Conservation (phyloP, 2,329 filamentous ascomycete species). For the Juglanconis sp. region DNA sequence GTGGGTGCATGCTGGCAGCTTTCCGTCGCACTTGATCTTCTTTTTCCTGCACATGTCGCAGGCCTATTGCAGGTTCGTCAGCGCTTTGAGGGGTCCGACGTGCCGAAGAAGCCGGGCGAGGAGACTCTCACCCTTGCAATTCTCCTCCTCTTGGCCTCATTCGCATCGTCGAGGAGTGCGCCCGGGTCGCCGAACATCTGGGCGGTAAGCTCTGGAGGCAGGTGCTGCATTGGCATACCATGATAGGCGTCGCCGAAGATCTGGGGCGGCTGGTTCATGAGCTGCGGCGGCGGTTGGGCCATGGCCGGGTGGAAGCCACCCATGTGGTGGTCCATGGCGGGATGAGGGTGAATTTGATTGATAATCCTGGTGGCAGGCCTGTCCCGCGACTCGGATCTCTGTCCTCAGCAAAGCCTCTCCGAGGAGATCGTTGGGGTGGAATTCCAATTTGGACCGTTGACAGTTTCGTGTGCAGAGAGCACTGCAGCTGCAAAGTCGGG, state of each 20-base stretch:
- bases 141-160: conserved; percentile 82
- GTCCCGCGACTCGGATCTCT: not conserved
- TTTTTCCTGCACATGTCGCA: conserved; percentile 97
- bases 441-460: too few species aligned
- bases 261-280: conserved; percentile 66
- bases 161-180: conserved; percentile 60
- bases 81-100: conserved; percentile 10
- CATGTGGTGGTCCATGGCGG: conserved; percentile 50
- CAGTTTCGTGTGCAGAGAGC: not conserved
- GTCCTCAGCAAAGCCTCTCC: not conserved
- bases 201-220: conserved; percentile 55
- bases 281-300: conserved; percentile 43
- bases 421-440: not conserved
- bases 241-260: conserved; percentile 66
- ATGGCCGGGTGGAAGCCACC: conserved; percentile 54
- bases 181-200: conserved; percentile 59
- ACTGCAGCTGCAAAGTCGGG: not conserved
- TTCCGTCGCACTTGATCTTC: conserved; percentile 97
- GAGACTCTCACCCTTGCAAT: conserved; percentile 71
- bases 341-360: not conserved
- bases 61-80: conserved; percentile 51
- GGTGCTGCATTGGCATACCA: conserved; percentile 54
- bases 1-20: conserved; percentile 90
- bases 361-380: not conserved
- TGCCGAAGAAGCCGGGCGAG: not conserved